A percentile compares a stretch with the other conserved stretches of the same genome.
Evolutionary conservation across 306 rosid species (phyloP).

Genomic region (Casuarina cunninghamiana): DNA sequence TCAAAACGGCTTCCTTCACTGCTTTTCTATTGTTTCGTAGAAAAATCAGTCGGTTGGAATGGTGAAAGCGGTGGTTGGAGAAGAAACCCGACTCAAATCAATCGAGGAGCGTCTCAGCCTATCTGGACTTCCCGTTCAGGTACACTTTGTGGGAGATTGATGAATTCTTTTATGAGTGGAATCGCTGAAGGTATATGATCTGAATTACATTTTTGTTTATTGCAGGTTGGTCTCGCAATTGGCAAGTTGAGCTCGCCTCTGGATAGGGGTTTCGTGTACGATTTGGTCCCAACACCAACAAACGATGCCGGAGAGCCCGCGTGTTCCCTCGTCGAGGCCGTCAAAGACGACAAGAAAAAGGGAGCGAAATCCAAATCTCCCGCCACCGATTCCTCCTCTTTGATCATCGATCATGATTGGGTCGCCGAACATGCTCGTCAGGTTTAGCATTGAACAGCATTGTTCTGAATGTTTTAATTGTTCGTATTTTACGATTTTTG

Average conservation of each 20-base stretch:
- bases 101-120: constrained; percentile 74
- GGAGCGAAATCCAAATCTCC: constrained; percentile 64
- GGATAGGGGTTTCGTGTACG: constrained; percentile 80
- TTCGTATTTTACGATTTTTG: not conserved
- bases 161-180: not conserved
- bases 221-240: constrained; percentile 76
- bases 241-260: constrained; percentile 68
- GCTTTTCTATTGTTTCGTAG: not conserved
- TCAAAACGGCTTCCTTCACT: not conserved
- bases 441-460: constrained; percentile 33
- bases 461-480: not conserved
- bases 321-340: constrained; percentile 49
- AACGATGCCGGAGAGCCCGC: constrained; percentile 72
- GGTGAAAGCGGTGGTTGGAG: constrained; percentile 92
- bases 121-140: constrained; percentile 61
- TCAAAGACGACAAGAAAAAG: constrained; percentile 58
- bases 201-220: constrained; percentile 9
- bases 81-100: constrained; percentile 68
- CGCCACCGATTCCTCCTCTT: constrained; percentile 52
- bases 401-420: constrained; percentile 76
- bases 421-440: constrained; percentile 93
- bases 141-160: not conserved
- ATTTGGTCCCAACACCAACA: constrained; percentile 72
- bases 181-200: not conserved
- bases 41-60: constrained; percentile 22